Percentiles rank a stretch among this genome's conserved stretches.
Evolutionary conservation across 345 rosid genomes (phyloP).

Genomic region (Pugionium dolabratum): DNA sequence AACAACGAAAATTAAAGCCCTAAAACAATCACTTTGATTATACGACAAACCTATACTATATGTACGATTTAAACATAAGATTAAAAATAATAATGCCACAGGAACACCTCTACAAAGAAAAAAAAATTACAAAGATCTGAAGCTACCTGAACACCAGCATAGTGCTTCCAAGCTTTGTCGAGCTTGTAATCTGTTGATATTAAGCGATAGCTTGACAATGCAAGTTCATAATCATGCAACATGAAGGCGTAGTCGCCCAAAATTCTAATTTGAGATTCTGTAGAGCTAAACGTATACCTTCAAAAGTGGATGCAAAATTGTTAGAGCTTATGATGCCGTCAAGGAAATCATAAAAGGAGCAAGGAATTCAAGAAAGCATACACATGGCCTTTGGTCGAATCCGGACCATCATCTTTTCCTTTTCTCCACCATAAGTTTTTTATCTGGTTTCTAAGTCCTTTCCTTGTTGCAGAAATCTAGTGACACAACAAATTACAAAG

Average conservation of each 20-base stretch:
- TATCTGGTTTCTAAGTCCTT: constrained; percentile 91
- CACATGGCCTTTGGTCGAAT: constrained; percentile 67
- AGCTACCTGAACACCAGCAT: constrained; percentile 97
- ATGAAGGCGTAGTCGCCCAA: constrained; percentile 97
- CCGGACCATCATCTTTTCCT: constrained; percentile 84
- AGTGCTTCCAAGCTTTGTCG: constrained; percentile 97
- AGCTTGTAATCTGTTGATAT: constrained; percentile 96
- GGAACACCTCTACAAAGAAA: constrained; percentile 19
- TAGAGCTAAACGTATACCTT: constrained; percentile 92
- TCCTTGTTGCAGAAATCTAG: constrained; percentile 93
- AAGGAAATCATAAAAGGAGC: constrained; percentile 24
- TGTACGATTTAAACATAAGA: background rate
- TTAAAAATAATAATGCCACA: constrained; percentile 18
- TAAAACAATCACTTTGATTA: constrained; percentile 13
- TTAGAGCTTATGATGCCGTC: constrained; percentile 27
- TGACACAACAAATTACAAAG: constrained; percentile 35
- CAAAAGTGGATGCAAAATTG: constrained; percentile 37
- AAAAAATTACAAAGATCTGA: constrained; percentile 27
- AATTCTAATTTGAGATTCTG: constrained; percentile 91
- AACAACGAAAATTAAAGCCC: constrained; percentile 8
- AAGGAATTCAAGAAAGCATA: constrained; percentile 45
- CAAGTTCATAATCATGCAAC: constrained; percentile 96
- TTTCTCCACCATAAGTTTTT: constrained; percentile 99
- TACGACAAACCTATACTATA: constrained; percentile 13
- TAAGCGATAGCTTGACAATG: constrained; percentile 88